Base-by-base conservation (phyloP, 345 rosid genomes). In the Ceriops tagal region DNA sequence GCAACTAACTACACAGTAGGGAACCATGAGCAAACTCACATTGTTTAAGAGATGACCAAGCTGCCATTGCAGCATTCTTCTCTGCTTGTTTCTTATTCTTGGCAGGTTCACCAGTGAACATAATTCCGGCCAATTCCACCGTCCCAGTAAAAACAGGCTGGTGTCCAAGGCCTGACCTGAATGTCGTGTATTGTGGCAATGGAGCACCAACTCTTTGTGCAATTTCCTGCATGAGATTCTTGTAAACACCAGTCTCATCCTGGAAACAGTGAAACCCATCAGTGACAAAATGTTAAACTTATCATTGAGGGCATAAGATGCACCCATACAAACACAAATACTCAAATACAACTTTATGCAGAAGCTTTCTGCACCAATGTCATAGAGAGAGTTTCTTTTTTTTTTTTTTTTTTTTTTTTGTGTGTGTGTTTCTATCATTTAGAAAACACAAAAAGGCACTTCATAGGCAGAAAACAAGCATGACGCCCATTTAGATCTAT, bases 161-260 rank as follows among this genome's bases (percentile, higher is more conserved):
- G 79, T 95, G 99, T 1, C 96, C 99, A 51, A 95, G 93, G 78
- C 99, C 99, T 28, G 97, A 90, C 78, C 97, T 85, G 74, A 79
- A 87, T 46, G 99, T 95, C 2, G 85, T 90, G 68, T 95, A 95
- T 20, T 86, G 93, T 0, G 99, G 99, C 70, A 95, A 65, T 24
- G 99, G 98, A 59, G 96, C 96, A 65, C 91, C 93, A 59, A 92
- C 97, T 84, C 99, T 84, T 73, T 95, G 99, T 59, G 99, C 90
- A 74, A 95, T 95, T 71, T 95, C 99, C 78, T 95, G 99, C 73
- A 95, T 78, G 27, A 95, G 86, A 77, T 95, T 95, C 85, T 95
- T 95, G 80, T 95, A 95, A 68, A 95, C 97, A 53, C 99, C 99
- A 0, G 99, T 95, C 89, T 95, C 99, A 84, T 95, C 99, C 99